A percentile compares a stretch with the other conserved stretches of the same genome.
phyloP scores from a whole-genome alignment of 2,329 filamentous ascomycete species.

The Mariannaea elegans region DNA sequence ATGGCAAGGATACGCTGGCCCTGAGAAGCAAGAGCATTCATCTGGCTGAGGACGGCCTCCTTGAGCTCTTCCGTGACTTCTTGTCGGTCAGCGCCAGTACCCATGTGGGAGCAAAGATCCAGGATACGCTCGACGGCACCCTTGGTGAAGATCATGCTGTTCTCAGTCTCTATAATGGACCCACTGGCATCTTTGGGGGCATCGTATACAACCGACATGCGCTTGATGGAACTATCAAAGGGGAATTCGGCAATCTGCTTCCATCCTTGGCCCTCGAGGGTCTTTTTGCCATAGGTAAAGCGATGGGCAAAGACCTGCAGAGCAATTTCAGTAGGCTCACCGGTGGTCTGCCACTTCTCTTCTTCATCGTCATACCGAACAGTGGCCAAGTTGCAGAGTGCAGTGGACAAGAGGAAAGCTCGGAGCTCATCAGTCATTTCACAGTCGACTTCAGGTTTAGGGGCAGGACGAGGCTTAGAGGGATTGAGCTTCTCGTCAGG shows the following conservation, averaged over 20 bases:
- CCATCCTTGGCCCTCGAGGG: constrained; percentile 63
- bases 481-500: constrained; percentile 63
- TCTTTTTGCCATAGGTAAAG: constrained; percentile 67
- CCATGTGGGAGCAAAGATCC: constrained; percentile 62
- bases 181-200: constrained; percentile 51
- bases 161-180: constrained; percentile 50
- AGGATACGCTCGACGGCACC: constrained; percentile 69
- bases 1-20: constrained; percentile 78
- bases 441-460: constrained; percentile 49
- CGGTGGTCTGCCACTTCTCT: constrained; percentile 70
- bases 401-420: constrained; percentile 63
- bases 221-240: constrained; percentile 82
- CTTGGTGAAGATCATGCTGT: constrained; percentile 67
- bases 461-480: constrained; percentile 37
- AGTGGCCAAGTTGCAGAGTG: constrained; percentile 73
- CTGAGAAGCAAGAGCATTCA: constrained; percentile 68
- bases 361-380: constrained; percentile 64
- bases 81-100: constrained; percentile 52
- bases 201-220: constrained; percentile 80
- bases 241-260: constrained; percentile 75
- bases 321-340: constrained; percentile 79
- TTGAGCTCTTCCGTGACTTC: constrained; percentile 62
- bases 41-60: constrained; percentile 60
- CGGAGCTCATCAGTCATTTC: constrained; percentile 60
- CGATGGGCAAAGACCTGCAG: constrained; percentile 79